phyloP scores from a whole-genome alignment of 306 rosid genomes.

The Prunus mume region DNA sequence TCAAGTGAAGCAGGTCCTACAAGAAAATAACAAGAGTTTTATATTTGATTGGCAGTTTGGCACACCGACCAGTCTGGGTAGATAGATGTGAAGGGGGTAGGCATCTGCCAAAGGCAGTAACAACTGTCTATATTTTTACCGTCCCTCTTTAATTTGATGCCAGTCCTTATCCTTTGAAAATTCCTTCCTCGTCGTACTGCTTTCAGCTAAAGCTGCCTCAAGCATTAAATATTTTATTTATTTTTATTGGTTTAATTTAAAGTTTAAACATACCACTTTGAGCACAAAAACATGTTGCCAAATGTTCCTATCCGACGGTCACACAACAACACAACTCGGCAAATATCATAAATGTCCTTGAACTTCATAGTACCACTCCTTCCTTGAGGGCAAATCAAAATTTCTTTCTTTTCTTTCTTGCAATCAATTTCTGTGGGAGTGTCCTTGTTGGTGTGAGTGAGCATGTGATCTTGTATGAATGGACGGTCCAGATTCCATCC shows the following conservation, averaged over 20 bases:
- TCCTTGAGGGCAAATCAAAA: neutral
- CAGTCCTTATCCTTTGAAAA: constrained; percentile 2
- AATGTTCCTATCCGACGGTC: neutral
- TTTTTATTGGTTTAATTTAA: neutral
- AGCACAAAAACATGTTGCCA: neutral
- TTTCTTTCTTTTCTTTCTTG: neutral
- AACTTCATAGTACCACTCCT: neutral
- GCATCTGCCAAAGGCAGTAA: neutral
- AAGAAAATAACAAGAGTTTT: too few relatives aligned
- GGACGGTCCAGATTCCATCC: neutral
- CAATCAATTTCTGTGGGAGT: constrained; percentile 1
- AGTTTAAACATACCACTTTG: neutral
- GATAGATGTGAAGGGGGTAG: too few relatives aligned
- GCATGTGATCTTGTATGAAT: neutral
- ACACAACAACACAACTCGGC: constrained; percentile 3
- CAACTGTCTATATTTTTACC: neutral
- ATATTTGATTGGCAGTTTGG: neutral
- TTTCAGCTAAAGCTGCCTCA: neutral
- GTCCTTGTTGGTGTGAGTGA: constrained; percentile 2
- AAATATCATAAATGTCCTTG: neutral
- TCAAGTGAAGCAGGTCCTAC: too few relatives aligned
- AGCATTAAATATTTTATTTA: neutral
- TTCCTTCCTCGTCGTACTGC: neutral
- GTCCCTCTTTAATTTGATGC: neutral
- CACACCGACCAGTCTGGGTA: neutral